Conservation (phyloP, 257 asterid species). For the Plantago major region DNA sequence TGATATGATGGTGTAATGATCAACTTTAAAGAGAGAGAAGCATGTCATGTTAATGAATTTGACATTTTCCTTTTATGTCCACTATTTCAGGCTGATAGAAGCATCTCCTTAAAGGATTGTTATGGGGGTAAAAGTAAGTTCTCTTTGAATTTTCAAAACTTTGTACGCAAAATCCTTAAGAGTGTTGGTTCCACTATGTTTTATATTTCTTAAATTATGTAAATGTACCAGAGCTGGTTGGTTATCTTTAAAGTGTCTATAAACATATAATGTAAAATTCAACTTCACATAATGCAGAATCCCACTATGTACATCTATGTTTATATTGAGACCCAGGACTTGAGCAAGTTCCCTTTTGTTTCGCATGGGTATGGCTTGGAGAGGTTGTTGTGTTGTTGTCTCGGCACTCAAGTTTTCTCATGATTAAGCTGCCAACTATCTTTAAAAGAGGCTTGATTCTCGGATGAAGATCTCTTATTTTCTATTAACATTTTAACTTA, state of each 20-base stretch:
- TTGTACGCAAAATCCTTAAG: neutral
- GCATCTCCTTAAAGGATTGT: slow-evolving; percentile 56
- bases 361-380: neutral
- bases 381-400: neutral
- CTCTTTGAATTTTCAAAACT: neutral
- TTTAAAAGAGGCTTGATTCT: too few relatives aligned
- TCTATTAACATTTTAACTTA: too few relatives aligned
- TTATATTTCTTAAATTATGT: too few relatives aligned
- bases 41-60: slow-evolving; percentile 1
- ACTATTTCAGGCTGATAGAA: slow-evolving; percentile 60
- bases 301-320: neutral
- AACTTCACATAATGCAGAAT: neutral
- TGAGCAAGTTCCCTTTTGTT: neutral
- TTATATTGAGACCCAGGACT: neutral
- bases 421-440: neutral
- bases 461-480: too few relatives aligned
- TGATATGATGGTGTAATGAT: neutral
- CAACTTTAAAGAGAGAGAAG: neutral
- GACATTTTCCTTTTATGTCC: slow-evolving; percentile 1
- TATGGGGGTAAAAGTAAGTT: slow-evolving; percentile 88
- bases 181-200: neutral
- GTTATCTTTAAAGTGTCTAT: too few relatives aligned
- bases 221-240: too few relatives aligned
- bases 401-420: neutral
- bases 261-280: too few relatives aligned